Evolutionary conservation across 345 rosid species (phyloP).

Genomic region (Alliaria petiolata): DNA sequence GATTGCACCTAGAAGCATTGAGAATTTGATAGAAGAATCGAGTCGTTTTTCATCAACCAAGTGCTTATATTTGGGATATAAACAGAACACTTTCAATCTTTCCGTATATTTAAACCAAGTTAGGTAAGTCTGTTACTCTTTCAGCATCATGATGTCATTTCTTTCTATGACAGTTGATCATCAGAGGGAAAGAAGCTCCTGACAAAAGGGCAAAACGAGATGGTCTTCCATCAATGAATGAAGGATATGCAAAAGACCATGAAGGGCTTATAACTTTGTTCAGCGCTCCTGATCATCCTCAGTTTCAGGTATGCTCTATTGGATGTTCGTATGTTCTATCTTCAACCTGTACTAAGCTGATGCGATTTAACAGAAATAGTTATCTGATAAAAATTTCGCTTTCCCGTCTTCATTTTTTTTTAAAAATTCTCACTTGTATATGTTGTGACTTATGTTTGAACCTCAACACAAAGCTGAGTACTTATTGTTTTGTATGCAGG

Average conservation of each 20-base stretch:
- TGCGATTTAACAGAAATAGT: background rate
- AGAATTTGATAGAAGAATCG: background rate
- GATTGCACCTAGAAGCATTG: background rate
- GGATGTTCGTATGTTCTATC: background rate
- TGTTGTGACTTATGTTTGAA: conserved; percentile 1
- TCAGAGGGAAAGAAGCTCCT: conserved; percentile 33
- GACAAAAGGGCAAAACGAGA: conserved; percentile 24
- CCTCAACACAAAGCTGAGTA: background rate
- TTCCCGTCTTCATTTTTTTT: background rate
- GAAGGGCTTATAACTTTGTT: conserved; percentile 37
- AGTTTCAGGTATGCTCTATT: conserved; percentile 32
- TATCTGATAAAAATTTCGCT: background rate
- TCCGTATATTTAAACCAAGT: background rate
- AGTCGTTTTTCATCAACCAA: background rate
- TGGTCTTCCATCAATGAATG: conserved; percentile 30
- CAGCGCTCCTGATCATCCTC: conserved; percentile 40
- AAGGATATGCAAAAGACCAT: conserved; percentile 35
- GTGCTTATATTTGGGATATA: background rate
- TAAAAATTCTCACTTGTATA: background rate
- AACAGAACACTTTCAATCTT: background rate
- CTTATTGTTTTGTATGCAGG: conserved; percentile 18
- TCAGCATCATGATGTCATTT: conserved; percentile 14
- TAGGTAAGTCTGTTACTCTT: background rate
- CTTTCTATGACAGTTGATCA: conserved; percentile 31
- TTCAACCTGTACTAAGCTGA: background rate